Evolutionary conservation across 768 basidiomycete species (phyloP).

Genomic region (Lactifluus volemus): DNA sequence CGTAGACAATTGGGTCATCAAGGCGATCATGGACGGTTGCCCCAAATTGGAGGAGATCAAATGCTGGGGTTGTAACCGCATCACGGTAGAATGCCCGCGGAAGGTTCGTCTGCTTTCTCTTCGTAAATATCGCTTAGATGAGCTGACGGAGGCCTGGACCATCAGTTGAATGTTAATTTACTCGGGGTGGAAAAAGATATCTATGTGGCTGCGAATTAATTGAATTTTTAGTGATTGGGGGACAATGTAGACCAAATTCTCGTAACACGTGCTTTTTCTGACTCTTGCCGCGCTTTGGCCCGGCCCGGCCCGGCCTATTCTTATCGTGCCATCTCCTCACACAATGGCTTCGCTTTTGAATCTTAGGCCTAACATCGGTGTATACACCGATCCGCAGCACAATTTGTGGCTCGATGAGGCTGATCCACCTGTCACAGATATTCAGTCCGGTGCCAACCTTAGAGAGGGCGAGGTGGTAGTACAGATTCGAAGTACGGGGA

Average conservation of each 20-base stretch:
- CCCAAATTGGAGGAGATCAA: constrained; percentile 35
- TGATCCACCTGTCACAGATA: constrained; percentile 18
- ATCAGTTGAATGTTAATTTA: constrained; percentile 24
- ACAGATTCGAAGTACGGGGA: constrained; percentile 60
- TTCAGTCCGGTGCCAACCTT: constrained; percentile 4
- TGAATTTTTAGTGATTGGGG: neutral
- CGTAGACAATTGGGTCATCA: constrained; percentile 75
- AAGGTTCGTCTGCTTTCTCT: constrained; percentile 33
- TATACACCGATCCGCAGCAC: constrained; percentile 18
- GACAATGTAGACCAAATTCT: neutral
- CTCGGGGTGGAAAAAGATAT: constrained; percentile 18
- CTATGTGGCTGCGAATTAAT: neutral
- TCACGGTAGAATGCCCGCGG: constrained; percentile 38
- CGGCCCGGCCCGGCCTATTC: neutral
- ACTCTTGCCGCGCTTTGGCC: too few relatives aligned
- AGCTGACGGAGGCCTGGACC: neutral
- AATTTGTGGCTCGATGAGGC: constrained; percentile 26
- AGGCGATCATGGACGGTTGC: constrained; percentile 48
- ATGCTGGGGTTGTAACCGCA: constrained; percentile 46
- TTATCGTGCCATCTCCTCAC: neutral
- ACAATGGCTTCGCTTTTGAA: neutral
- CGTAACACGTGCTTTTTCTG: neutral
- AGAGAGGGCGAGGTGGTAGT: constrained; percentile 50
- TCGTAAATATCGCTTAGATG: neutral
- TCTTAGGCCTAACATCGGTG: constrained; percentile 20